Percentiles rank a stretch among this genome's conserved stretches.
These are phyloP conservation scores for Atkinsonella texensis DNA, from an alignment of 2,329 filamentous ascomycete genomes.

Conservation along the genomic window DNA sequence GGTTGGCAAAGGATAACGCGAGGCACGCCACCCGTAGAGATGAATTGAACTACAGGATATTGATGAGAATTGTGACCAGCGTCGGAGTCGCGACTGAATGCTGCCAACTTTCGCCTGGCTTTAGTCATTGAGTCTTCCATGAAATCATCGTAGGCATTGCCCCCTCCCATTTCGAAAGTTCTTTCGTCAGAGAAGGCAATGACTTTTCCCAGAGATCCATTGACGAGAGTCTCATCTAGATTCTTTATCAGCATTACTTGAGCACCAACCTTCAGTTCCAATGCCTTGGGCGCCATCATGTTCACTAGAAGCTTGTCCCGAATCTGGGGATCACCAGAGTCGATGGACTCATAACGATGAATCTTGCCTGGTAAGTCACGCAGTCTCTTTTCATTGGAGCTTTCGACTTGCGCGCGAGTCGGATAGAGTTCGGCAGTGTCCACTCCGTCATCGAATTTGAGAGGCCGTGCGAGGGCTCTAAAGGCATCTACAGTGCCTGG, in stretches of 20 bases:
- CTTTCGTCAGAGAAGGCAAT: conserved; percentile 30
- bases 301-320: conserved; percentile 72
- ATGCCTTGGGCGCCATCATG: conserved; percentile 79
- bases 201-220: conserved; percentile 84
- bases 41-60: conserved; percentile 79
- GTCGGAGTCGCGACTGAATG: conserved; percentile 30
- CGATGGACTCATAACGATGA: conserved; percentile 59
- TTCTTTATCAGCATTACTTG: conserved; percentile 99
- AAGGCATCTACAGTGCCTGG: conserved; percentile 69
- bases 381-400: conserved; percentile 68
- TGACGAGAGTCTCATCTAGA: conserved; percentile 85
- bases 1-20: conserved; percentile 61
- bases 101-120: conserved; percentile 45
- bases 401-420: conserved; percentile 79
- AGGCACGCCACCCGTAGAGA: conserved; percentile 57
- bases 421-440: conserved; percentile 77
- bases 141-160: conserved; percentile 32
- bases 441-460: conserved; percentile 63
- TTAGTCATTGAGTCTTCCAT: conserved; percentile 31
- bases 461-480: conserved; percentile 55
- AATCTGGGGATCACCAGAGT: conserved; percentile 59
- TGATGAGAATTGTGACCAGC: conserved; percentile 38
- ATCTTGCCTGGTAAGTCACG: conserved; percentile 54
- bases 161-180: conserved; percentile 25
- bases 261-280: conserved; percentile 79